Percentiles rank a stretch among this genome's conserved stretches.
Evolutionary conservation across 768 basidiomycete species (phyloP).

Genomic region (Leccinum obscurum): DNA sequence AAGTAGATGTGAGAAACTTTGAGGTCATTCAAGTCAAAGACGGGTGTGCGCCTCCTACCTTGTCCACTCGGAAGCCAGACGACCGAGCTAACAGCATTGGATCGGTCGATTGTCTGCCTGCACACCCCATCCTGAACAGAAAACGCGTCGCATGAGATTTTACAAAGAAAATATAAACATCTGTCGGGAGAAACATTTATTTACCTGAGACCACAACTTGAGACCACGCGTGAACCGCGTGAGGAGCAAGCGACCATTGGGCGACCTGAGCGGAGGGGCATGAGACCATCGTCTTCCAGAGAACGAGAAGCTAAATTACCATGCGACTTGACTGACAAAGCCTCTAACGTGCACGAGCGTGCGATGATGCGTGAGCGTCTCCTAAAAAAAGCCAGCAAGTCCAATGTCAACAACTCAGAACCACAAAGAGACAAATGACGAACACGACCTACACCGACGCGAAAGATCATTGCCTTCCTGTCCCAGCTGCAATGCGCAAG

Average conservation of each 20-base stretch:
- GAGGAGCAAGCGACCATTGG: slow-evolving; percentile 43
- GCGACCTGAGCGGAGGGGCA: slow-evolving; percentile 38
- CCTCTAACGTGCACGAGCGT: slow-evolving; percentile 50
- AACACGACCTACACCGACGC: slow-evolving; percentile 39
- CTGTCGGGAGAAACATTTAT: background rate
- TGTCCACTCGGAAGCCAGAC: slow-evolving; percentile 51
- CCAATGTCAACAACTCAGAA: background rate
- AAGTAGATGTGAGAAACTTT: background rate
- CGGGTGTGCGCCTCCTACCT: slow-evolving; percentile 29
- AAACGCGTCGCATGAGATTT: background rate
- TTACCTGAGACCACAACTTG: slow-evolving; percentile 54
- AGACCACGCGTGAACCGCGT: slow-evolving; percentile 49
- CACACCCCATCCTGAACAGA: slow-evolving; percentile 47
- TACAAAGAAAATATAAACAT: background rate
- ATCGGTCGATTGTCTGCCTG: slow-evolving; percentile 48
- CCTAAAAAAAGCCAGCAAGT: slow-evolving; percentile 29
- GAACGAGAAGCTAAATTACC: slow-evolving; percentile 28
- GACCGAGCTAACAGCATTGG: slow-evolving; percentile 43
- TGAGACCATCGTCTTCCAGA: background rate
- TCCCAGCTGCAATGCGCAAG: slow-evolving; percentile 41
- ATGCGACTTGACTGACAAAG: slow-evolving; percentile 56
- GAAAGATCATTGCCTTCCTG: slow-evolving; percentile 47
- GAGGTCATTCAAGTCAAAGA: background rate
- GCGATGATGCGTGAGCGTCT: slow-evolving; percentile 41
- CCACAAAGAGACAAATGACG: background rate